These are phyloP conservation scores for Rutstroemia sp. DNA, from an alignment of 2,329 filamentous ascomycete genomes.

Conservation along the genomic window DNA sequence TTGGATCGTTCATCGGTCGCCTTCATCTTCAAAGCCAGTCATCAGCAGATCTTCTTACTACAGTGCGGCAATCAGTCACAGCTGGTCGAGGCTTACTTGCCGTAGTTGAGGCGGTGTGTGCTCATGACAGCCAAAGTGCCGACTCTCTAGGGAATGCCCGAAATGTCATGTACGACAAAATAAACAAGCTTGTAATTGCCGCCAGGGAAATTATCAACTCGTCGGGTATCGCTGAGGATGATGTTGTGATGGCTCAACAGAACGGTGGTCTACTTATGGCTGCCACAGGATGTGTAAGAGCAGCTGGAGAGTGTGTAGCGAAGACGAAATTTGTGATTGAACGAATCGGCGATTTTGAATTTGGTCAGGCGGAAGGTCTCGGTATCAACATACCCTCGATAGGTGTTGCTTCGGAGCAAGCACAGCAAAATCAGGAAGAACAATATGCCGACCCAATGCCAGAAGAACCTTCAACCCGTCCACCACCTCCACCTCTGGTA, in stretches of 20 bases:
- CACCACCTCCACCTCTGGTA: slow-evolving; percentile 37
- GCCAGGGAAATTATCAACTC: slow-evolving; percentile 72
- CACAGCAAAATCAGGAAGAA: slow-evolving; percentile 19
- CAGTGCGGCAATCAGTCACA: slow-evolving; percentile 74
- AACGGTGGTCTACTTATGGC: slow-evolving; percentile 68
- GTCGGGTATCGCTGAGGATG: slow-evolving; percentile 58
- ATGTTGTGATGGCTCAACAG: slow-evolving; percentile 74
- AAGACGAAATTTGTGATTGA: slow-evolving; percentile 82
- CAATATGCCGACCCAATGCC: slow-evolving; percentile 3
- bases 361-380: slow-evolving; percentile 47
- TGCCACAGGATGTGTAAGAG: slow-evolving; percentile 81
- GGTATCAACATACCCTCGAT: slow-evolving; percentile 40
- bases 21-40: slow-evolving; percentile 90
- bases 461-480: slow-evolving; percentile 29
- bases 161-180: slow-evolving; percentile 68
- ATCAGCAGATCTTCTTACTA: slow-evolving; percentile 71
- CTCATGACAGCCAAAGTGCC: slow-evolving; percentile 63
- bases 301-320: slow-evolving; percentile 83
- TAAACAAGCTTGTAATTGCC: slow-evolving; percentile 72
- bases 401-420: slow-evolving; percentile 27
- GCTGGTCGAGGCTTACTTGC: slow-evolving; percentile 74
- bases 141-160: slow-evolving; percentile 62
- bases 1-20: slow-evolving; percentile 86
- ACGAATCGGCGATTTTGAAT: slow-evolving; percentile 83
- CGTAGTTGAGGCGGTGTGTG: slow-evolving; percentile 75